Base-by-base conservation (phyloP, 495 filamentous ascomycete species). In the Lasiosphaeria ovina region DNA sequence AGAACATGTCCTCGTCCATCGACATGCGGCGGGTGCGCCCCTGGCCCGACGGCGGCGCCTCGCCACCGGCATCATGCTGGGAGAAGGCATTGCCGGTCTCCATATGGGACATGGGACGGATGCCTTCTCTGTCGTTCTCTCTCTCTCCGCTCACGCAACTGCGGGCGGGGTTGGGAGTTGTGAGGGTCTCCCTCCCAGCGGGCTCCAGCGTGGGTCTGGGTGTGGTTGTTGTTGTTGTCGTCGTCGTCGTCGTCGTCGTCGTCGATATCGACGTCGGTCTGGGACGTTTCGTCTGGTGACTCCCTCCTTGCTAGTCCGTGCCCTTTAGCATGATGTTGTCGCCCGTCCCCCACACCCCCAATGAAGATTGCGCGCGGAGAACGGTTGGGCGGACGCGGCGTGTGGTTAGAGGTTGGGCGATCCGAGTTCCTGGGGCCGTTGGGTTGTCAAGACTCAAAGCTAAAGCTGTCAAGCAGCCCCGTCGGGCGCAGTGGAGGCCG, bases 1-100 rank as follows among this genome's bases (percentile, higher is more conserved):
- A 74, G 51, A 69, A 71, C 64, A 71, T 67, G 56, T 74, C 72
- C 68, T 74, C 72, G 62, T 74, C 72, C 70, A 74, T 72, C 45
- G 72, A 74, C 72, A 72, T 72, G 62, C 72, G 72, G 50, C 72
- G 70, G 56, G 55, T 64, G 62, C 69, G 71, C 53, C 38, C 59
- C 51, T 36, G 32, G 48, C 38, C 14, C 45, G 60, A 33, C 54
- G 65, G 60, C 57, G 67, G 60, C 63, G 58, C 61, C 60, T 64
- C 66, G 63, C 57, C 44, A 45, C 48, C 48, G 47, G 47, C 32
- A 45, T 58, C 48, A 45, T 58, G 31, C 63, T 71, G 68, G 60
- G 66, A 72, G 66, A 67, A 69, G 68, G 65, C 72, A 71, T 72
- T 68, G 66, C 66, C 57, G 54, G 57, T 53, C 44, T 61, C 66